Conservation (phyloP, 148 eudicot genomes). For the Agrostemma githago region DNA sequence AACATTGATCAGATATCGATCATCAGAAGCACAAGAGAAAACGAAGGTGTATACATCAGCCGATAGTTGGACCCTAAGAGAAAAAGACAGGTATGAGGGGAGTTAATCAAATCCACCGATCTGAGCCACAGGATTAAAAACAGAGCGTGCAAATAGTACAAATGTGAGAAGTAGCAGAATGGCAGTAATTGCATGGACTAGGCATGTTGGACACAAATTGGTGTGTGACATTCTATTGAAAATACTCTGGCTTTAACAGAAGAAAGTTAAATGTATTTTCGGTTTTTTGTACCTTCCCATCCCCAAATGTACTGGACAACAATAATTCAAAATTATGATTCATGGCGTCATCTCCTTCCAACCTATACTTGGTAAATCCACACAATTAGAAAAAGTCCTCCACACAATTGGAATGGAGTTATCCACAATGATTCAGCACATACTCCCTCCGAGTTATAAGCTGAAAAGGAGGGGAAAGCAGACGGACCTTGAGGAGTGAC, state of each 20-base stretch:
- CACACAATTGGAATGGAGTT: too few species aligned
- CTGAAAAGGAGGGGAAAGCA: too few species aligned
- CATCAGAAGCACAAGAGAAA: neutral
- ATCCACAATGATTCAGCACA: neutral
- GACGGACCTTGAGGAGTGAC: slow-evolving; percentile 66
- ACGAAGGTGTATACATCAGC: neutral
- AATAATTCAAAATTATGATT: neutral
- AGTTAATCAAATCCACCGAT: neutral
- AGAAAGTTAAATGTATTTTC: neutral
- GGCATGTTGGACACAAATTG: neutral
- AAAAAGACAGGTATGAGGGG: neutral
- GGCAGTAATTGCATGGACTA: neutral
- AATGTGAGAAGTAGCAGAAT: neutral
- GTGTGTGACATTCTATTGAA: neutral
- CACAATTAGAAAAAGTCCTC: too few species aligned
- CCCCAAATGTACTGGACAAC: neutral
- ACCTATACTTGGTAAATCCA: neutral
- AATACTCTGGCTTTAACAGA: neutral
- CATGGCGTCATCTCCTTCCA: neutral
- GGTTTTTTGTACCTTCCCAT: neutral
- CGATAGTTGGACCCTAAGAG: neutral
- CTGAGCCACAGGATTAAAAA: neutral
- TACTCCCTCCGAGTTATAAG: too few species aligned
- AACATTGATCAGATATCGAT: neutral
- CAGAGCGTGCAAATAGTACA: neutral